A percentile compares a stretch with the other conserved stretches of the same genome.
These are phyloP conservation scores for Saturnispora gosingensis DNA, from an alignment of 805 yeast genomes.

Conservation along the genomic window DNA sequence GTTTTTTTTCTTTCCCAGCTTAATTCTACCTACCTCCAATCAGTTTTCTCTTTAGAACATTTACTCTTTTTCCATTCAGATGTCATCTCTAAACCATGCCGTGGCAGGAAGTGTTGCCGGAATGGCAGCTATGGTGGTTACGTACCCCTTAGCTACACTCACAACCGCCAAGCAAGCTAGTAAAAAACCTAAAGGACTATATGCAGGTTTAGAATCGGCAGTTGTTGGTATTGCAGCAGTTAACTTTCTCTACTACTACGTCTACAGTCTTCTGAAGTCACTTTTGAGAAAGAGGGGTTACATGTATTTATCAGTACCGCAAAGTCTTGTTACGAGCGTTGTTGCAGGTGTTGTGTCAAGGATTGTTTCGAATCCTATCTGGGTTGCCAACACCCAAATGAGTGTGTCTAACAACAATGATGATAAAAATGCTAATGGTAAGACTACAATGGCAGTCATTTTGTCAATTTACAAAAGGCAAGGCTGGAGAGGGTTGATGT, in stretches of 20 bases:
- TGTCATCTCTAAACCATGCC: conserved; percentile 46
- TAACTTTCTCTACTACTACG: conserved; percentile 83
- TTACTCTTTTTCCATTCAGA: neutral
- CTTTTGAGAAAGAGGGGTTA: conserved; percentile 17
- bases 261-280: conserved; percentile 59
- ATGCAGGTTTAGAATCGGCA: conserved; percentile 84
- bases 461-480: conserved; percentile 57
- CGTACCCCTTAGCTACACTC: conserved; percentile 82
- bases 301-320: conserved; percentile 47
- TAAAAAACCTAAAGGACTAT: conserved; percentile 62
- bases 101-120: conserved; percentile 93
- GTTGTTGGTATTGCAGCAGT: conserved; percentile 77
- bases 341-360: conserved; percentile 84
- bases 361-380: conserved; percentile 74
- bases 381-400: conserved; percentile 92
- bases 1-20: neutral
- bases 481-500: conserved; percentile 64
- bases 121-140: conserved; percentile 73
- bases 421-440: neutral
- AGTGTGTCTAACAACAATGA: conserved; percentile 39
- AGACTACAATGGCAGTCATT: conserved; percentile 48
- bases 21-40: neutral
- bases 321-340: conserved; percentile 70
- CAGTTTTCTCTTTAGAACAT: neutral
- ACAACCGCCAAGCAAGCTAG: conserved; percentile 86